phyloP scores from a whole-genome alignment of 2,329 filamentous ascomycete genomes.

The Talaromyces islandicus region DNA sequence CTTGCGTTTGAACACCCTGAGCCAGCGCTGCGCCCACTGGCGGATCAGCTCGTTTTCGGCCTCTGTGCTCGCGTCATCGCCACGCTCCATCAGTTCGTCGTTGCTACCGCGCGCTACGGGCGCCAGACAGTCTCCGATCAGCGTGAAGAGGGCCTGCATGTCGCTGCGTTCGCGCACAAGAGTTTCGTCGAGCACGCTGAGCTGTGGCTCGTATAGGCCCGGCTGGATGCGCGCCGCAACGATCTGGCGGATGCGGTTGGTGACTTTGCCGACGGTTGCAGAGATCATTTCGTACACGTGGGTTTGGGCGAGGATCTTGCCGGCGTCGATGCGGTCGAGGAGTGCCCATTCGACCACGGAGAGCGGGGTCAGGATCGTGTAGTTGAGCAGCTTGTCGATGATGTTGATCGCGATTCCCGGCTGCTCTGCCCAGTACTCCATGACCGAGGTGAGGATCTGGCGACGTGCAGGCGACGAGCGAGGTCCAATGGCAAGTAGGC shows the following conservation, averaged over 20 bases:
- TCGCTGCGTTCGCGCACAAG: conserved; percentile 63
- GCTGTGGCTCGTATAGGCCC: conserved; percentile 48
- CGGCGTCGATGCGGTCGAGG: conserved; percentile 57
- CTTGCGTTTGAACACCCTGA: conserved; percentile 75
- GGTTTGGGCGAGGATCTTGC: conserved; percentile 62
- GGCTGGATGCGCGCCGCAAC: conserved; percentile 57
- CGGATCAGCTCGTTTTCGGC: conserved; percentile 61
- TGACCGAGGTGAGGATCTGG: conserved; percentile 86
- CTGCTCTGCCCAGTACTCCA: conserved; percentile 89
- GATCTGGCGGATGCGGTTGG: conserved; percentile 76
- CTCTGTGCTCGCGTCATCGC: conserved; percentile 38
- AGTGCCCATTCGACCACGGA: conserved; percentile 89
- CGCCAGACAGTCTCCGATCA: conserved; percentile 71
- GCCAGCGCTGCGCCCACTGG: conserved; percentile 80
- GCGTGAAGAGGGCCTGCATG: conserved; percentile 73
- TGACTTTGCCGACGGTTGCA: conserved; percentile 85
- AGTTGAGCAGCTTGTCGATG: conserved; percentile 94
- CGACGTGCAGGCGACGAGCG: conserved; percentile 68
- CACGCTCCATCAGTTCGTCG: conserved; percentile 66
- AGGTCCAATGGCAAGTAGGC: conserved; percentile 71
- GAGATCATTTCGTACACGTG: conserved; percentile 87
- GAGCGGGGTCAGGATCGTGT: conserved; percentile 81
- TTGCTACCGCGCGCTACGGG: conserved; percentile 68
- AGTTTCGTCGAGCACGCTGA: conserved; percentile 59
- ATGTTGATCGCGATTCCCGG: conserved; percentile 89